Evolutionary conservation across 345 rosid genomes (phyloP).

Genomic region (Clausena lansium): DNA sequence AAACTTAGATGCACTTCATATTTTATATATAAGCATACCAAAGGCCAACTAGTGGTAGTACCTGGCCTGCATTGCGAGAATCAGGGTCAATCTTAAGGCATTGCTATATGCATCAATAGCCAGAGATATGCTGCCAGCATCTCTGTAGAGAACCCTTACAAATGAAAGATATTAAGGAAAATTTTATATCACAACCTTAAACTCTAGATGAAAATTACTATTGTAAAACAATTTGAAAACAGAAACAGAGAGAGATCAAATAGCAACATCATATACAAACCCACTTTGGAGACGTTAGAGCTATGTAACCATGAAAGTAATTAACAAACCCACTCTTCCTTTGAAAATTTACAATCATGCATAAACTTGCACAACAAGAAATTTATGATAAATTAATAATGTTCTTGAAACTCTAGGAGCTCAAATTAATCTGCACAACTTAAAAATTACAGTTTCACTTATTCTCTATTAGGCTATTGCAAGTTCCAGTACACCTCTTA

Average conservation of each 20-base stretch:
- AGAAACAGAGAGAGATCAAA: neutral
- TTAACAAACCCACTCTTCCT: neutral
- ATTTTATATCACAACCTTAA: conserved; percentile 1
- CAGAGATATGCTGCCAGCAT: conserved; percentile 90
- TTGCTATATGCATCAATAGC: conserved; percentile 85
- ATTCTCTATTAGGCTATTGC: neutral
- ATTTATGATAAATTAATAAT: neutral
- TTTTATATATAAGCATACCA: neutral
- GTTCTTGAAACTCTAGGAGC: neutral
- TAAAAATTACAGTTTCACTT: neutral
- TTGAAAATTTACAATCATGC: neutral
- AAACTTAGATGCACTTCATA: neutral
- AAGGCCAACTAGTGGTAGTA: conserved; percentile 14
- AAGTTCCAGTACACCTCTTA: neutral
- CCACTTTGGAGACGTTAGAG: neutral
- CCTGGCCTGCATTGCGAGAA: conserved; percentile 99
- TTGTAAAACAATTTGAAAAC: neutral
- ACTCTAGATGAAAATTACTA: neutral
- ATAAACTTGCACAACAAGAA: neutral
- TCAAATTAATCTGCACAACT: neutral
- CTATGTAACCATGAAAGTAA: neutral
- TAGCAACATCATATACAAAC: neutral
- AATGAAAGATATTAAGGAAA: conserved; percentile 17
- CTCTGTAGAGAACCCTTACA: conserved; percentile 95
- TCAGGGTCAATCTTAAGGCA: conserved; percentile 99